phyloP scores from a whole-genome alignment of 2,329 filamentous ascomycete species.

The Immersiporthe knoxdaviesiana region DNA sequence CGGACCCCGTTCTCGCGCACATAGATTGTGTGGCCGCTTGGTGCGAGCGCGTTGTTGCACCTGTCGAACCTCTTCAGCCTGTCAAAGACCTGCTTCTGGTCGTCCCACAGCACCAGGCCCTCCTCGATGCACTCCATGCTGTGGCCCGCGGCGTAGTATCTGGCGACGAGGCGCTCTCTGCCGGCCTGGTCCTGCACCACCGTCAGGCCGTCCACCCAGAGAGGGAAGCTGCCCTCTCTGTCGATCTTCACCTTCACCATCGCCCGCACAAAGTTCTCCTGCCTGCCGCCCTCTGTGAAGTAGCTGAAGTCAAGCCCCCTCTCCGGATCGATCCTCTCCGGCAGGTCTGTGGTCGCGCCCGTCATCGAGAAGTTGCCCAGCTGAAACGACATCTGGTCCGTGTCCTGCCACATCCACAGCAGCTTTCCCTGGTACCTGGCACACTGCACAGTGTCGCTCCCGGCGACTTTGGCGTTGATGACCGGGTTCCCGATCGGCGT shows the following conservation, averaged over 20 bases:
- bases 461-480: conserved; percentile 27
- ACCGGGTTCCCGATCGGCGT: conserved; percentile 17
- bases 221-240: conserved; percentile 15
- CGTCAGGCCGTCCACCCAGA: conserved; percentile 28
- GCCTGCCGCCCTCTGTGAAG: conserved; percentile 19
- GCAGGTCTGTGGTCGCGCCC: conserved; percentile 25
- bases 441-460: conserved; percentile 29
- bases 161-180: conserved; percentile 18
- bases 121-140: conserved; percentile 17
- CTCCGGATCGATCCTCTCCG: conserved; percentile 19
- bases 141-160: conserved; percentile 20
- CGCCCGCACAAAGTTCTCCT: conserved; percentile 17
- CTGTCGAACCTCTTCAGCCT: conserved; percentile 17
- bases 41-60: conserved; percentile 7
- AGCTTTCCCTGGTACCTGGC: conserved; percentile 19
- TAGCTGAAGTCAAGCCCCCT: conserved; percentile 22
- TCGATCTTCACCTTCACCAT: conserved; percentile 24
- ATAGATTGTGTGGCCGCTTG: conserved; percentile 22
- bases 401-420: conserved; percentile 31
- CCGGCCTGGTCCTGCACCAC: conserved; percentile 16
- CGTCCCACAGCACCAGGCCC: conserved; percentile 25
- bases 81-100: conserved; percentile 17
- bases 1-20: conserved; percentile 19
- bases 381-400: conserved; percentile 25
- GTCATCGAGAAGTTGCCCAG: conserved; percentile 29